A percentile compares a stretch with the other conserved stretches of the same genome.
phyloP scores from a whole-genome alignment of 345 rosid species.

The Iberis pinnata region DNA sequence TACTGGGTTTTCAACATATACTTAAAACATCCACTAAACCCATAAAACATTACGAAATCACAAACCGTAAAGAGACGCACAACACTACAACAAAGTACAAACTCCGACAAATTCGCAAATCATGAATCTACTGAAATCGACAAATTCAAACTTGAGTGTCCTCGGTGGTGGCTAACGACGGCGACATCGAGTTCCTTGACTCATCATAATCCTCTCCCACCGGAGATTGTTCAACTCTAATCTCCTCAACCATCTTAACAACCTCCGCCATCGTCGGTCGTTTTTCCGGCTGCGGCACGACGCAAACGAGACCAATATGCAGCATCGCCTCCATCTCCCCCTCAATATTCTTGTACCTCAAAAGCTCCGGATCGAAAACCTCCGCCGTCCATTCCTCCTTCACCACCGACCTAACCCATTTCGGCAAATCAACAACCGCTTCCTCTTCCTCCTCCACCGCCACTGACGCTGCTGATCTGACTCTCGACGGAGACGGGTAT shows the following conservation, averaged over 20 bases:
- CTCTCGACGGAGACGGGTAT: conserved; percentile 62
- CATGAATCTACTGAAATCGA: no score
- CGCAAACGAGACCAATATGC: no score
- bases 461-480: conserved; percentile 53
- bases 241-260: no score
- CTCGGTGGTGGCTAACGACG: conserved; percentile 84
- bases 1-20: no score
- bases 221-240: conserved; percentile 91
- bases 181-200: conserved; percentile 78
- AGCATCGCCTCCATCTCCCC: conserved; percentile 76
- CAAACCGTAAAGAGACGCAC: no score
- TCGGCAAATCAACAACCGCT: conserved; percentile 51
- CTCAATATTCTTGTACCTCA: conserved; percentile 78
- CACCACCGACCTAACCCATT: conserved; percentile 78
- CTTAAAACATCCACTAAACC: no score
- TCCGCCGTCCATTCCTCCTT: conserved; percentile 89
- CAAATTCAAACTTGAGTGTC: conserved; percentile 36
- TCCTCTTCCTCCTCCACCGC: conserved; percentile 44
- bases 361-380: conserved; percentile 74
- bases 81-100: no score
- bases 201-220: conserved; percentile 88
- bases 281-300: no score
- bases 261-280: no score
- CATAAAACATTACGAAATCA: no score
- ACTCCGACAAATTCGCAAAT: no score